These are phyloP conservation scores for Incumbomyces delicatus DNA, from an alignment of 2,329 filamentous ascomycete genomes.

Conservation along the genomic window DNA sequence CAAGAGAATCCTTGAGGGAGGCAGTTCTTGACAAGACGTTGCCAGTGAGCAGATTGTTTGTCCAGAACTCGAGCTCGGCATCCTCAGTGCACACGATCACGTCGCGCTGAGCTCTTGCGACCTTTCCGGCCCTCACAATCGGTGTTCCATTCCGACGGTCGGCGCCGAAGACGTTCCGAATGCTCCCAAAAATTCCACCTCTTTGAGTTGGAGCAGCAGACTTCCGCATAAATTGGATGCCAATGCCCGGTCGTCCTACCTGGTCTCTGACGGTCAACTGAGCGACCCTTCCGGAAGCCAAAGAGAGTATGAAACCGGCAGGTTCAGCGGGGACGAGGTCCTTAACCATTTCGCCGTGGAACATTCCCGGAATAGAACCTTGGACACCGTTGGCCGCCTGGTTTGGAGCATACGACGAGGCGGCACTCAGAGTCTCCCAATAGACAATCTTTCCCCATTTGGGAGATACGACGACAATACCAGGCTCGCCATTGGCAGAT, in stretches of 20 bases:
- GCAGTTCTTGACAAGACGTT: slow-evolving; percentile 63
- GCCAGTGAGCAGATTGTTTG: slow-evolving; percentile 76
- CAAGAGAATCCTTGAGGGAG: slow-evolving; percentile 57
- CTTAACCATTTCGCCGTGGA: slow-evolving; percentile 66
- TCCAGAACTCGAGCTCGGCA: slow-evolving; percentile 76
- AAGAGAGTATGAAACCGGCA: slow-evolving; percentile 73
- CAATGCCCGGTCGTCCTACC: slow-evolving; percentile 74
- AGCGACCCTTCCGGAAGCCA: slow-evolving; percentile 76
- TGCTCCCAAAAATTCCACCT: slow-evolving; percentile 67
- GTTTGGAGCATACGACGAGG: slow-evolving; percentile 71
- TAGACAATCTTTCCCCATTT: slow-evolving; percentile 77
- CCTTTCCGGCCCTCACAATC: slow-evolving; percentile 61
- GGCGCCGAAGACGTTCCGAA: slow-evolving; percentile 64
- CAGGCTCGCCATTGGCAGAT: slow-evolving; percentile 69
- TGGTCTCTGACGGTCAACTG: slow-evolving; percentile 78
- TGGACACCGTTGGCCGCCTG: slow-evolving; percentile 75
- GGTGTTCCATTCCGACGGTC: slow-evolving; percentile 67
- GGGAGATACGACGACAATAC: slow-evolving; percentile 77
- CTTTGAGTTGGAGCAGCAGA: slow-evolving; percentile 45
- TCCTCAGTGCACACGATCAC: slow-evolving; percentile 69
- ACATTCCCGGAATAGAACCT: slow-evolving; percentile 61
- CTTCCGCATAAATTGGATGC: slow-evolving; percentile 64
- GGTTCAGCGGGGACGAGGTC: slow-evolving; percentile 76
- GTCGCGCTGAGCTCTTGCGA: slow-evolving; percentile 72
- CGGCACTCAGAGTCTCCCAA: slow-evolving; percentile 90